Percentiles rank a stretch among this genome's conserved stretches.
Evolutionary conservation across 2,329 filamentous ascomycete genomes (phyloP).

Genomic region (Penicillium corylophilum): DNA sequence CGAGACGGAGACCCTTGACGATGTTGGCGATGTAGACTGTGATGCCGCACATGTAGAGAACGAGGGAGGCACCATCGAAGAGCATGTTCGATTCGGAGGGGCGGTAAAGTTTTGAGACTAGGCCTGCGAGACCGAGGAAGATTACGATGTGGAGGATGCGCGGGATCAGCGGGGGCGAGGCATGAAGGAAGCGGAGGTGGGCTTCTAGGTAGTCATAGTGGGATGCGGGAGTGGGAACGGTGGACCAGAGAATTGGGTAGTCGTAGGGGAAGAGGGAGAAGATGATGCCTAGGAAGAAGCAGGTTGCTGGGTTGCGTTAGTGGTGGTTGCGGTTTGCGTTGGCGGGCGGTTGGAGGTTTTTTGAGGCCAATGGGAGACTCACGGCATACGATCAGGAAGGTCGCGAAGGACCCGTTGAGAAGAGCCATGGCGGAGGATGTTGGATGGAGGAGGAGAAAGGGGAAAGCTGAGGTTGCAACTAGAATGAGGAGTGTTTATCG

Average conservation of each 20-base stretch:
- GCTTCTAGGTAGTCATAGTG: slow-evolving; percentile 85
- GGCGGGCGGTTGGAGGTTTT: too few relatives aligned
- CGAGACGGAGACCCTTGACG: slow-evolving; percentile 85
- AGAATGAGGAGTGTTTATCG: slow-evolving; percentile 13
- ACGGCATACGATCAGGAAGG: slow-evolving; percentile 96
- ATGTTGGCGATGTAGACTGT: slow-evolving; percentile 96
- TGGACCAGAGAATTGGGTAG: slow-evolving; percentile 51
- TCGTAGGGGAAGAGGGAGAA: slow-evolving; percentile 95
- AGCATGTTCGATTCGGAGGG: slow-evolving; percentile 93
- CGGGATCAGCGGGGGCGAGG: slow-evolving; percentile 84
- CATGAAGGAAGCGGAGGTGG: slow-evolving; percentile 88
- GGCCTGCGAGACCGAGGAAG: slow-evolving; percentile 80
- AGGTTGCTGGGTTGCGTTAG: slow-evolving; percentile 62
- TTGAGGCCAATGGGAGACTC: slow-evolving; percentile 46
- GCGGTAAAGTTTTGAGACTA: slow-evolving; percentile 92
- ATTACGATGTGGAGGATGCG: slow-evolving; percentile 95
- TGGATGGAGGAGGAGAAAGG: slow-evolving; percentile 1
- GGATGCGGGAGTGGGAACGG: slow-evolving; percentile 41
- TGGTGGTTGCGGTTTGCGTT: background rate
- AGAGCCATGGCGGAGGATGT: slow-evolving; percentile 33
- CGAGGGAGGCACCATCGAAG: slow-evolving; percentile 75
- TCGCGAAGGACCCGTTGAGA: slow-evolving; percentile 72
- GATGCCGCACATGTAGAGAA: slow-evolving; percentile 78
- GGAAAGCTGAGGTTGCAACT: background rate
- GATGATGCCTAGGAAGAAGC: slow-evolving; percentile 97